phyloP scores from a whole-genome alignment of 164 flowering plant genomes.

The Pachysandra terminalis region DNA sequence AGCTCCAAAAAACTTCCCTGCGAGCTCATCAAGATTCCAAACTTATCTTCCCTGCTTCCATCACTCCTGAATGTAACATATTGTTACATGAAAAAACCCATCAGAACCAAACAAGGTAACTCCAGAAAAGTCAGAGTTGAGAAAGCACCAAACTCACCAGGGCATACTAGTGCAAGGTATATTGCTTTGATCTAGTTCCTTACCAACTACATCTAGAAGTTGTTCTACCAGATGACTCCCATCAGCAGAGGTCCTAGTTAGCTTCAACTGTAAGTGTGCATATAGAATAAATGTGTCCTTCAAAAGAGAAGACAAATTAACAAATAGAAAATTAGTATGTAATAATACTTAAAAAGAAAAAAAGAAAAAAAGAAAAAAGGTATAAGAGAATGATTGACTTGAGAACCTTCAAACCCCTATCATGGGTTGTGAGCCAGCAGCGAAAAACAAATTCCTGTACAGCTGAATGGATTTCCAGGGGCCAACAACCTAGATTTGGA shows the following conservation, averaged over 20 bases:
- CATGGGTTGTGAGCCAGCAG: conserved; percentile 72
- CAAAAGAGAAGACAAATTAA: conserved; percentile 11
- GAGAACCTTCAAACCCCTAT: conserved; percentile 70
- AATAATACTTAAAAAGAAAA: not conserved
- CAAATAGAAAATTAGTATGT: no score
- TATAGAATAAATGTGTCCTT: conserved; percentile 71
- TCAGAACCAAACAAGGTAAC: conserved; percentile 5
- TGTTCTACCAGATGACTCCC: conserved; percentile 54
- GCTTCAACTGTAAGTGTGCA: conserved; percentile 71
- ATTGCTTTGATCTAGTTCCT: conserved; percentile 77
- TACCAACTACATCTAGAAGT: conserved; percentile 64
- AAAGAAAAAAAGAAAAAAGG: conserved; percentile 3
- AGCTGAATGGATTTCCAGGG: conserved; percentile 71
- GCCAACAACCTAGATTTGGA: conserved; percentile 66
- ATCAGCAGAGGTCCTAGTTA: conserved; percentile 53
- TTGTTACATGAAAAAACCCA: conserved; percentile 11
- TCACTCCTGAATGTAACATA: conserved; percentile 48
- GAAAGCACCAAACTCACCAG: conserved; percentile 38
- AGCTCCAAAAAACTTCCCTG: conserved; percentile 71
- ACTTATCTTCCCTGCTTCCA: conserved; percentile 58
- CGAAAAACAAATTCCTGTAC: conserved; percentile 63
- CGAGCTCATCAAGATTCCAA: conserved; percentile 46
- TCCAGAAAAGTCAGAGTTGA: not conserved
- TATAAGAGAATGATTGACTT: not conserved
- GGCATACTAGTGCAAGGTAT: conserved; percentile 22